Base-by-base conservation (phyloP, 352 stramenopile genomes). In the Phytophthora tubulina region DNA sequence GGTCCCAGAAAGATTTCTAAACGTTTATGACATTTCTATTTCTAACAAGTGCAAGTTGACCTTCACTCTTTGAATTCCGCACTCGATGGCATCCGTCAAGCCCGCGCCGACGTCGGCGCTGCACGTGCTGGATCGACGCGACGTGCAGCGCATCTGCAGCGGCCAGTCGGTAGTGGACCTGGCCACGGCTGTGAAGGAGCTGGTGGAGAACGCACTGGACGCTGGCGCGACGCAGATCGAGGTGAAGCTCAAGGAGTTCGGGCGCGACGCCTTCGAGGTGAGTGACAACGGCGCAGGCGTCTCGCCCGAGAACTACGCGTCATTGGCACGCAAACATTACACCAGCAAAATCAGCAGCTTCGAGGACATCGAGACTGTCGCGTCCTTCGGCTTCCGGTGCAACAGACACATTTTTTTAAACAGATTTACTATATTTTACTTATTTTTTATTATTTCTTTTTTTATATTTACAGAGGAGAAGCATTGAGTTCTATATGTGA, bases 321-420 rank as follows among this genome's bases (percentile, higher is more conserved):
- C 84, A 9, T 67, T 99, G 41, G 96, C 88, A 15, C 76, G 80
- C 32, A 98, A 98, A 69, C 93, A 99, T 80, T 95, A 95, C 51
- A 99, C 98, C 1, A 98, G 90, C 61, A 99, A 99, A 85, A 96
- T 99, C 57, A 76, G 66, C n/a, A 50, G 76, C 50, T 99, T 99
- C 73, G 92, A 98, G 44, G 97, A 99, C 75, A 93, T 99, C 9
- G 93, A 97, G 55, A 72, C 55, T 8, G 70, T 97, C 15, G 53
- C 62, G n/a, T 97, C 89, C 6, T 93, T 99, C 63, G 97, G 97
- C 30, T 99, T 99, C 82, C 86, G 97, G 73, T 94, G 31, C n/a
- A 57, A 17, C 13, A 0, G 41, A 17, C 2, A 4, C 5, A 15
- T 27, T 31, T 38, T 21, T 60, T 46, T 27, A 27, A 27, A 27